phyloP scores from a whole-genome alignment of 2,329 filamentous ascomycete species.

The Fusarium clavum region DNA sequence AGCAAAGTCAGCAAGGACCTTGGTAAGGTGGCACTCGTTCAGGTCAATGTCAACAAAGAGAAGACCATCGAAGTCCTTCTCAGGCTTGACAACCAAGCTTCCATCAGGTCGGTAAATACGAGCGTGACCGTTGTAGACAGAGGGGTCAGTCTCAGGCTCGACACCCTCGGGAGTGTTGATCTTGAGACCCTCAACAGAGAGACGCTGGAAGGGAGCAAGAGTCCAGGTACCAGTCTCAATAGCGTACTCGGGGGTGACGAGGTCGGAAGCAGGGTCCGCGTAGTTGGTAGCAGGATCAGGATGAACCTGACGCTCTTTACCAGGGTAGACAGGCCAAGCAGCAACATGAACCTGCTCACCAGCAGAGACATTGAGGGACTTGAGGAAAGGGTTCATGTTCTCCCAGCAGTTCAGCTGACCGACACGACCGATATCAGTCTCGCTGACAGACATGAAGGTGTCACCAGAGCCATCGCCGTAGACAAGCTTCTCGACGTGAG shows the following conservation, averaged over 20 bases:
- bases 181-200: conserved; percentile 42
- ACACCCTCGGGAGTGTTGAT: conserved; percentile 45
- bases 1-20: conserved; percentile 51
- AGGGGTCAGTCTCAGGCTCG: conserved; percentile 42
- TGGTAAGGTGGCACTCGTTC: conserved; percentile 46
- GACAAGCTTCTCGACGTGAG: conserved; percentile 59
- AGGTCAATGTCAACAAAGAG: conserved; percentile 64
- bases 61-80: conserved; percentile 57
- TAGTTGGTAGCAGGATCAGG: conserved; percentile 46
- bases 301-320: conserved; percentile 35
- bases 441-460: conserved; percentile 60
- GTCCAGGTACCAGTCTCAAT: conserved; percentile 46
- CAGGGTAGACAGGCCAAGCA: conserved; percentile 47
- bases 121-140: conserved; percentile 42
- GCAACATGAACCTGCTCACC: conserved; percentile 49
- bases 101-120: conserved; percentile 45
- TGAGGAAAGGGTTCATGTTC: conserved; percentile 55
- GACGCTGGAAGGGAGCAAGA: conserved; percentile 42
- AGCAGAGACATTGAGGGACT: conserved; percentile 44
- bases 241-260: conserved; percentile 45
- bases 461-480: conserved; percentile 69
- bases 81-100: conserved; percentile 41
- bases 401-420: conserved; percentile 69
- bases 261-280: conserved; percentile 40
- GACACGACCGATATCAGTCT: conserved; percentile 62